A percentile compares a stretch with the other conserved stretches of the same genome.
phyloP scores from a whole-genome alignment of 1,139 yeast genomes.

The Yamadazyma sp. region DNA sequence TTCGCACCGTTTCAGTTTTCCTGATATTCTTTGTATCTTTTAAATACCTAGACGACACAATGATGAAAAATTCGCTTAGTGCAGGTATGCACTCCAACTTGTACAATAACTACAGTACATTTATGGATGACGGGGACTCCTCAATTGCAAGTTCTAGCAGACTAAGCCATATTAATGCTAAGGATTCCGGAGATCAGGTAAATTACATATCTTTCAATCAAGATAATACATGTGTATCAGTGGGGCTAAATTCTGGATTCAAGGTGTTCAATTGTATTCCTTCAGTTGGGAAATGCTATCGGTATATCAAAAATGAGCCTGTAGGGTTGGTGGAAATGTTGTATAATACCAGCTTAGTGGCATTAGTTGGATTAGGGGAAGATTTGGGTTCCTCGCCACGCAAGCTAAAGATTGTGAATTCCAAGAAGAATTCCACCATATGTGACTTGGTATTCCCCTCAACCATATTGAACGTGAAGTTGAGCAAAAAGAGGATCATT shows the following conservation, averaged over 20 bases:
- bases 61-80: constrained; percentile 19
- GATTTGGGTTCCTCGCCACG: constrained; percentile 80
- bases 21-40: background rate
- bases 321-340: constrained; percentile 86
- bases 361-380: constrained; percentile 86
- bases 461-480: constrained; percentile 70
- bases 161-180: constrained; percentile 10
- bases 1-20: background rate
- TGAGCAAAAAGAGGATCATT: constrained; percentile 72
- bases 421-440: constrained; percentile 67
- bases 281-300: constrained; percentile 72
- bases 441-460: constrained; percentile 92
- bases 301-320: constrained; percentile 49
- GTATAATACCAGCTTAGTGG: constrained; percentile 83
- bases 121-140: constrained; percentile 15
- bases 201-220: constrained; percentile 82
- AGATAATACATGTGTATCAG: constrained; percentile 83
- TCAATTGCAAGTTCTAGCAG: constrained; percentile 16
- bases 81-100: constrained; percentile 17
- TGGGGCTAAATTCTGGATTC: constrained; percentile 78
- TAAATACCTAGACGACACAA: background rate
- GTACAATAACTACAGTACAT: constrained; percentile 10
- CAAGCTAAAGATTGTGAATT: constrained; percentile 76
- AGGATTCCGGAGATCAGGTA: constrained; percentile 26
- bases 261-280: constrained; percentile 88